A percentile compares a stretch with the other conserved stretches of the same genome.
Conservation (phyloP, 768 basidiomycete species). For the Leccinum sublutescens region DNA sequence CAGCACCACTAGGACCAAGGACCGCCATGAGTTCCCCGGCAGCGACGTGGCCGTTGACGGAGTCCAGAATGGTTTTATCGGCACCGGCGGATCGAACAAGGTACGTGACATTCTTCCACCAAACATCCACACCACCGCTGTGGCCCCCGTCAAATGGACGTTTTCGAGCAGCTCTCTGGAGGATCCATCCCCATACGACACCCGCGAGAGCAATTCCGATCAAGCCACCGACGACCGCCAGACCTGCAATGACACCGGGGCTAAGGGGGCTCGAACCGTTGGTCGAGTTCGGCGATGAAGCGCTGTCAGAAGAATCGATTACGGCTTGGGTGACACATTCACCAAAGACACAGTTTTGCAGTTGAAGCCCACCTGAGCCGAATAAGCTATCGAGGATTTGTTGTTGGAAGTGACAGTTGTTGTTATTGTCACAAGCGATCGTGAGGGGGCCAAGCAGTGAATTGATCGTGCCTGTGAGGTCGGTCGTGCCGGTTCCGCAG, state of each 20-base stretch:
- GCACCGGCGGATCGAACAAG: constrained; percentile 41
- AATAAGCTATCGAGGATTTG: constrained; percentile 63
- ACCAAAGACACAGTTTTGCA: constrained; percentile 77
- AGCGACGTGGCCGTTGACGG: constrained; percentile 63
- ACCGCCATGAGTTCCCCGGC: constrained; percentile 90
- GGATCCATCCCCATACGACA: constrained; percentile 59
- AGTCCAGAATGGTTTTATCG: constrained; percentile 66
- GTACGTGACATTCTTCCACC: constrained; percentile 72
- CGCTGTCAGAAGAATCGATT: constrained; percentile 54
- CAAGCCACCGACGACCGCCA: constrained; percentile 78
- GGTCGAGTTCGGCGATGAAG: constrained; percentile 30
- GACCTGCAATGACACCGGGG: constrained; percentile 86
- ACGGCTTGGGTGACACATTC: constrained; percentile 85
- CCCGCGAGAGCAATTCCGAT: constrained; percentile 54
- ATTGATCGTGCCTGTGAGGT: constrained; percentile 66
- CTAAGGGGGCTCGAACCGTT: constrained; percentile 49
- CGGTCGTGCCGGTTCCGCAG: constrained; percentile 54
- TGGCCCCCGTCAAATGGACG: constrained; percentile 37
- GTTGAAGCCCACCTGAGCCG: constrained; percentile 65
- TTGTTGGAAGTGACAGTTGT: constrained; percentile 79
- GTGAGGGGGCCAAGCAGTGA: constrained; percentile 59
- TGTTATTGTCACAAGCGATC: constrained; percentile 63
- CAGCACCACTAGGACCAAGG: constrained; percentile 90
- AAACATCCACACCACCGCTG: constrained; percentile 57
- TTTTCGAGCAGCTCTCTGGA: constrained; percentile 61